Evolutionary conservation across 1,284 basidiomycete species (phyloP).

Genomic region (Lentinus polychrous): DNA sequence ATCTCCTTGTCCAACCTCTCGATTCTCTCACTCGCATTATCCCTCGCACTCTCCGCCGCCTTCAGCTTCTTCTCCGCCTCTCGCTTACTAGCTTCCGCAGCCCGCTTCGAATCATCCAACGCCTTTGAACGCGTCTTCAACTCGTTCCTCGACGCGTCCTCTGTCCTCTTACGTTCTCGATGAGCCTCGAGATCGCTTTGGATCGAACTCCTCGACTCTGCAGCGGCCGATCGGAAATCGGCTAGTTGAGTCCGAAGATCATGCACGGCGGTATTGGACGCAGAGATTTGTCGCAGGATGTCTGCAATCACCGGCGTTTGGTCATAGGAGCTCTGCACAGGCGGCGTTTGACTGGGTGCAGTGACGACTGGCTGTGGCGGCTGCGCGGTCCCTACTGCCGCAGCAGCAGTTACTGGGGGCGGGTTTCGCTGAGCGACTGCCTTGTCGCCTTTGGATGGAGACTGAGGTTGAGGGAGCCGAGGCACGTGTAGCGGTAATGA

Average conservation of each 20-base stretch:
- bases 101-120: constrained; percentile 83
- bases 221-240: constrained; percentile 57
- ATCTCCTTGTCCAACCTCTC: constrained; percentile 69
- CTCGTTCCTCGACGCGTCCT: constrained; percentile 75
- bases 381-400: constrained; percentile 3
- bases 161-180: constrained; percentile 73
- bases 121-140: constrained; percentile 76
- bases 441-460: constrained; percentile 20
- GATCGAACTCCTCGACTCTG: constrained; percentile 58
- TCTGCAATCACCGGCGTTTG: constrained; percentile 70
- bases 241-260: constrained; percentile 76
- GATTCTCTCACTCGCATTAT: constrained; percentile 60
- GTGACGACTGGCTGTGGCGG: constrained; percentile 13
- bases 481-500: constrained; percentile 67
- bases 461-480: constrained; percentile 27
- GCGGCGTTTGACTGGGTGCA: constrained; percentile 13
- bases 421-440: constrained; percentile 12
- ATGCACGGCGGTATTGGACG: constrained; percentile 56
- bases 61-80: constrained; percentile 88
- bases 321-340: constrained; percentile 37
- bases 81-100: constrained; percentile 69
- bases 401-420: constrained; percentile 14
- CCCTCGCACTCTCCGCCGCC: constrained; percentile 56
- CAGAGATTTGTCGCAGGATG: constrained; percentile 70
- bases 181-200: constrained; percentile 70